Evolutionary conservation across 768 basidiomycete species (phyloP), one percentile per base, ranked within the genome.

Genomic region (Arthromyces matolae): DNA sequence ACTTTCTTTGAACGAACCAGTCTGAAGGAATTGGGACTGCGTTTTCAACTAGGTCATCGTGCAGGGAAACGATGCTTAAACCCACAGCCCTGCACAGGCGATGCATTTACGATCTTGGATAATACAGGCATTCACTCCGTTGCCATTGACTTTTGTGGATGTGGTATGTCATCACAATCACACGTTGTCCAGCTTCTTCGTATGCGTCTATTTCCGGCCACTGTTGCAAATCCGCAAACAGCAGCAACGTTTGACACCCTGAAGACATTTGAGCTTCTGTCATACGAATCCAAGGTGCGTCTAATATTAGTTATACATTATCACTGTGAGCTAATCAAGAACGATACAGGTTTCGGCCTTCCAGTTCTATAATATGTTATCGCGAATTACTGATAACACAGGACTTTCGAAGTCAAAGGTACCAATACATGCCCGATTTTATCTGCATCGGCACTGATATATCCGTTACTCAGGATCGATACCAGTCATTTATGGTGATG

Each of bases 91-190:
- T 42, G 56, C 6, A 22, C 39, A 8, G 46, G 50, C 22, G 45
- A 64, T n/a, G 47, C 59, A 12, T 71, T 70, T 44, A 52, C 62
- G 2, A 49, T 72, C 13, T 44, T 72, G 39, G 55, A 68, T 44
- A 49, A 36, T 0, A 54, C 57, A 42, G 67, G 64, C 0, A 59
- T 72, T 14, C 69, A 70, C 41, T 27, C 52, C 3, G 60, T 71
- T 3, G 45, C 25, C 4, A 27, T 71, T 0, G 53, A 62, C 43
- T 71, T 62, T 45, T 72, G 71, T 24, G 14, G 20, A 3, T 51
- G 52, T 42, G 53, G 49, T 6, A 10, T 49, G 14, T 28, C 35
- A 18, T 38, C 14, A 28, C 54, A 51, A 35, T 41, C 34, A 8
- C 54, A 51, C 14, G 36, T 36, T 10, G 42, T 43, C 8, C 54